Evolutionary conservation across 2,329 filamentous ascomycete species (phyloP), one percentile per base, ranked within the genome.

Genomic region (Arthrinium puccinioides): DNA sequence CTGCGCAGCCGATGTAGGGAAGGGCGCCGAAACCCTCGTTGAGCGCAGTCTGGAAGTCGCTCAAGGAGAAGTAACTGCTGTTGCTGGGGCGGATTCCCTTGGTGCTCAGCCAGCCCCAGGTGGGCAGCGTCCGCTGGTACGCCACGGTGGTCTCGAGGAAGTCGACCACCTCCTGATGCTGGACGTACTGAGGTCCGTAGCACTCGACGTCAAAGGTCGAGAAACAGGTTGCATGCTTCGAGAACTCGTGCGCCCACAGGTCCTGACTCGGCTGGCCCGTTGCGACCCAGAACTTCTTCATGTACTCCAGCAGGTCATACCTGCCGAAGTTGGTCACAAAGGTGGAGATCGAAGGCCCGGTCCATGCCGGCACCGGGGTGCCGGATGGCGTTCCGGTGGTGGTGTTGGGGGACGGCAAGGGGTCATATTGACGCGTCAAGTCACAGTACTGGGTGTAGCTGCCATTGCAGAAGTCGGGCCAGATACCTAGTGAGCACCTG

Each of bases 371-470:
- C 1, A 84, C 76, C 3, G 66, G 61, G 1, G 57, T 67, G 20
- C 74, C 76, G 37, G 64, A 65, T 2, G 68, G 57, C 4, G 63
- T 67, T 25, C 73, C 72, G 27, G 67, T 76, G 6, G 79, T 83
- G 6, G 78, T 82, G 57, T 81, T 82, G 19, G 79, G 78, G 0
- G 66, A 69, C 1, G 76, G 75, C 11, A 56, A 50, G 1, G 77
- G 79, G 50, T 83, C 79, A 46, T 79, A 83, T 55, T 84, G 79
- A 1, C 79, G 72, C 56, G 48, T 62, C 34, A 80, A 53, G 50
- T 84, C 79, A 58, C 79, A 84, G 57, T 82, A 84, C 44, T 83
- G 77, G 0, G 76, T 81, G 52, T 76, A 83, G 1, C 67, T 70
- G 32, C 76, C 64, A 43, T 69, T 62, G 53, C 66, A 70, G 46